Conservation (phyloP, 192 early-diverging fungal species). For the Backusella macrospora region DNA sequence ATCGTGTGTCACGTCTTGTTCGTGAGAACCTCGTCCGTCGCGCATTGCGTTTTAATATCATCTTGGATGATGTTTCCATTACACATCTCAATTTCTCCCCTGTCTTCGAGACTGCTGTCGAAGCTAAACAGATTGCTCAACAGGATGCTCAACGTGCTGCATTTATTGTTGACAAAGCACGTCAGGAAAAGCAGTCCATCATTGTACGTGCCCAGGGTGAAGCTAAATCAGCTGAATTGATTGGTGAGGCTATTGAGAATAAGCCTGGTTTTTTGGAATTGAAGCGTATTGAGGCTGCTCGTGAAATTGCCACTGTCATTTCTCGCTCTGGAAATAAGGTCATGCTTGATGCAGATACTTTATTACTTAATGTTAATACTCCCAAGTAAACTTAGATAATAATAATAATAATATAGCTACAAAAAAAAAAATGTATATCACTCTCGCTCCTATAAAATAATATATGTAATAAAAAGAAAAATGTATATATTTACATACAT, state of each 20-base stretch:
- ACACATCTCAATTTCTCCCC: conserved; percentile 96
- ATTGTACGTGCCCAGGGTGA: conserved; percentile 97
- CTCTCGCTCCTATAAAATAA: background rate
- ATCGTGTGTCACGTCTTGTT: conserved; percentile 85
- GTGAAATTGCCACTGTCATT: conserved; percentile 91
- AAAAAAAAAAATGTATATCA: background rate
- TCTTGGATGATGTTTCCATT: conserved; percentile 95
- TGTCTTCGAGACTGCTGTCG: conserved; percentile 93
- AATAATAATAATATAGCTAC: no score
- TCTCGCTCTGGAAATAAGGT: conserved; percentile 86
- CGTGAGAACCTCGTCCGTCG: conserved; percentile 83
- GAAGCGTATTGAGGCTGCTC: conserved; percentile 89
- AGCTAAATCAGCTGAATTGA: conserved; percentile 88
- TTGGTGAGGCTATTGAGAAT: conserved; percentile 97
- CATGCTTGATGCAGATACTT: conserved; percentile 86
- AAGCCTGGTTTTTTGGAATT: conserved; percentile 96
- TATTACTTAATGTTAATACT: conserved; percentile 88
- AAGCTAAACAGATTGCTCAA: conserved; percentile 99
- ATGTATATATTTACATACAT: no score
- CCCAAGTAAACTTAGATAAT: background rate
- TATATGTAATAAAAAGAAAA: background rate
- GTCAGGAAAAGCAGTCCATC: conserved; percentile 96
- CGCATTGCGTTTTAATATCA: conserved; percentile 85
- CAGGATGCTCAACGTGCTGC: conserved; percentile 97
- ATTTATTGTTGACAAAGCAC: conserved; percentile 92